A percentile compares a stretch with the other conserved stretches of the same genome.
These are phyloP conservation scores for Neckera pumila DNA, from an alignment of 225 moss, liverwort and hornwort species.

Conservation along the genomic window DNA sequence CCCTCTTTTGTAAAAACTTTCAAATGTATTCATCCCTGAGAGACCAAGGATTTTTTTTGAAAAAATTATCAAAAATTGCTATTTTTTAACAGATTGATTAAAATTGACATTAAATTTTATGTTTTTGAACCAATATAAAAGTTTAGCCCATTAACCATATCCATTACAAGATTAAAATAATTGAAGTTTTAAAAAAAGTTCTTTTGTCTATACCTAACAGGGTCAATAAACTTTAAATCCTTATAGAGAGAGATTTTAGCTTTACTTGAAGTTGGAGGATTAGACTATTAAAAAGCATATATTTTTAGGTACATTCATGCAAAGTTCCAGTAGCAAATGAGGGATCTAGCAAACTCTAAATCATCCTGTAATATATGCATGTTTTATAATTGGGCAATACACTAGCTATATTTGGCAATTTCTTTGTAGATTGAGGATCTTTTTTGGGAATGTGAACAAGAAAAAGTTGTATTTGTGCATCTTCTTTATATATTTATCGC, in stretches of 20 bases:
- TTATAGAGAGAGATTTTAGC: neutral
- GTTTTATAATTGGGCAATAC: no score
- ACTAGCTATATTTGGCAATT: no score
- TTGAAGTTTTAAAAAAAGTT: neutral
- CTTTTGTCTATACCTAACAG: neutral
- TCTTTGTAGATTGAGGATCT: no score
- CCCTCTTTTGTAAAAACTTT: no score
- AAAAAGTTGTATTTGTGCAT: no score
- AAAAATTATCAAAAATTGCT: neutral
- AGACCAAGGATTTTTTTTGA: fast-evolving
- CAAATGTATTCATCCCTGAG: neutral
- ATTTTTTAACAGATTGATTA: fast-evolving
- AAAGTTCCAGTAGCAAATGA: neutral
- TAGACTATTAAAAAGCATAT: neutral
- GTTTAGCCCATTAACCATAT: fast-evolving
- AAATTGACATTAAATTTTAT: fast-evolving
- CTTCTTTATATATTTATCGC: no score
- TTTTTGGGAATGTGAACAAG: fast-evolving
- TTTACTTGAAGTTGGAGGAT: neutral
- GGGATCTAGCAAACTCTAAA: neutral
- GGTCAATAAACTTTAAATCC: neutral
- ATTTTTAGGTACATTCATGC: neutral
- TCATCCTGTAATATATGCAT: neutral
- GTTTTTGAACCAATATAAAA: neutral
- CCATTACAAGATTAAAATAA: neutral